phyloP scores from a whole-genome alignment of 176 grass and related monocot genomes.

The Phoenix roebelenii region DNA sequence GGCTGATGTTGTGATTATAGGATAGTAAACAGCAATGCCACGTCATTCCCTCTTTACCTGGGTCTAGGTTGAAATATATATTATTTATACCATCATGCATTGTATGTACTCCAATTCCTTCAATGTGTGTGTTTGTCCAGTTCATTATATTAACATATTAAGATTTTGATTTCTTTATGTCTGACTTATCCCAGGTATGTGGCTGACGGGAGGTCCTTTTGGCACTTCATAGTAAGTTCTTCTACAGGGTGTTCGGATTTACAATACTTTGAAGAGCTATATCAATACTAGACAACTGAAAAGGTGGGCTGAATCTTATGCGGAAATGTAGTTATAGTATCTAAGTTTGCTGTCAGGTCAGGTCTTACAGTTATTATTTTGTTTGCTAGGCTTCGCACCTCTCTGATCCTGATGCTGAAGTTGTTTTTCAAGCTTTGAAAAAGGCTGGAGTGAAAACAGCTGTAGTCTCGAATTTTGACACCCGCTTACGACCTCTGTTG shows the following conservation, averaged over 20 bases:
- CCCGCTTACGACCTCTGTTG: slow-evolving; percentile 71
- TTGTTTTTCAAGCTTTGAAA: slow-evolving; percentile 64
- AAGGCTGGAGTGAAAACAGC: slow-evolving; percentile 88
- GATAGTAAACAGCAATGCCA: no score
- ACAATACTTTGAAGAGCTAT: slow-evolving; percentile 93
- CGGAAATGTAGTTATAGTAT: not conserved
- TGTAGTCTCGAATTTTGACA: slow-evolving; percentile 95
- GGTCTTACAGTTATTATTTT: slow-evolving; percentile 22
- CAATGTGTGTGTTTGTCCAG: no score
- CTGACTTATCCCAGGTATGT: slow-evolving; percentile 58
- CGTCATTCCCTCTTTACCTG: no score
- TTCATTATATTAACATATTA: not conserved
- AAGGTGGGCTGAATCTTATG: slow-evolving; percentile 42
- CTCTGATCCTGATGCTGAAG: slow-evolving; percentile 66
- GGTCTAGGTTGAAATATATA: no score
- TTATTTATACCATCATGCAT: no score
- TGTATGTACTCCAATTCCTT: no score
- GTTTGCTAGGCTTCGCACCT: slow-evolving; percentile 73
- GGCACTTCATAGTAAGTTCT: slow-evolving; percentile 79
- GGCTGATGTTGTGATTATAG: no score
- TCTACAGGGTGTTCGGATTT: slow-evolving; percentile 86
- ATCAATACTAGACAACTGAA: slow-evolving; percentile 81
- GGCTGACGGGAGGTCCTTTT: slow-evolving; percentile 88
- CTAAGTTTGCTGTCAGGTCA: slow-evolving; percentile 1
- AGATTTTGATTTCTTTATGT: slow-evolving; percentile 6